Evolutionary conservation across 2,329 filamentous ascomycete genomes (phyloP).

Genomic region (Aureobasidium sp.): DNA sequence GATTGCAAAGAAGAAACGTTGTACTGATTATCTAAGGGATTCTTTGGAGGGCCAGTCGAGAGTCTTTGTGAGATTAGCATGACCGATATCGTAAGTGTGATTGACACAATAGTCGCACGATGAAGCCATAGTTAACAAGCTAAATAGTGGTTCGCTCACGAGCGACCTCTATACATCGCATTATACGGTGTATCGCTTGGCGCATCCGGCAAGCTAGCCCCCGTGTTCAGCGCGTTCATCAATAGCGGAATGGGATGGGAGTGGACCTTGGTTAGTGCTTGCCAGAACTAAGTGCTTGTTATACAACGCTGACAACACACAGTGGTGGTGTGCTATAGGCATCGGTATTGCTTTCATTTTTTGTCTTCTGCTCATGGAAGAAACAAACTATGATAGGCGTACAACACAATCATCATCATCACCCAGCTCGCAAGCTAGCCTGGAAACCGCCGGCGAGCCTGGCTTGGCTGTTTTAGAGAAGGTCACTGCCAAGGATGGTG

Average conservation of each 20-base stretch:
- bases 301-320: background rate
- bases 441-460: background rate
- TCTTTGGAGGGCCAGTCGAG: constrained; percentile 23
- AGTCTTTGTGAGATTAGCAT: constrained; percentile 21
- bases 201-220: constrained; percentile 21
- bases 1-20: background rate
- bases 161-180: constrained; percentile 25
- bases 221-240: constrained; percentile 46
- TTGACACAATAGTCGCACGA: background rate
- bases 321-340: constrained; percentile 50
- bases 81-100: constrained; percentile 18
- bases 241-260: constrained; percentile 43
- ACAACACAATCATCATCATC: background rate
- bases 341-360: constrained; percentile 43
- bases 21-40: constrained; percentile 15
- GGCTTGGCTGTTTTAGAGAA: background rate
- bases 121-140: background rate
- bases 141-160: constrained; percentile 24
- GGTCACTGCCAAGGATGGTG: background rate
- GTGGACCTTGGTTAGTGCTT: constrained; percentile 35
- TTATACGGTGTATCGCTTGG: constrained; percentile 22
- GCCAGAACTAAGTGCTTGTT: background rate
- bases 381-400: constrained; percentile 44
- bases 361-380: constrained; percentile 54
- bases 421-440: background rate